A percentile compares a stretch with the other conserved stretches of the same genome.
These are phyloP conservation scores for Aspergillus bombycis DNA, from an alignment of 2,329 filamentous ascomycete genomes.

Conservation along the genomic window DNA sequence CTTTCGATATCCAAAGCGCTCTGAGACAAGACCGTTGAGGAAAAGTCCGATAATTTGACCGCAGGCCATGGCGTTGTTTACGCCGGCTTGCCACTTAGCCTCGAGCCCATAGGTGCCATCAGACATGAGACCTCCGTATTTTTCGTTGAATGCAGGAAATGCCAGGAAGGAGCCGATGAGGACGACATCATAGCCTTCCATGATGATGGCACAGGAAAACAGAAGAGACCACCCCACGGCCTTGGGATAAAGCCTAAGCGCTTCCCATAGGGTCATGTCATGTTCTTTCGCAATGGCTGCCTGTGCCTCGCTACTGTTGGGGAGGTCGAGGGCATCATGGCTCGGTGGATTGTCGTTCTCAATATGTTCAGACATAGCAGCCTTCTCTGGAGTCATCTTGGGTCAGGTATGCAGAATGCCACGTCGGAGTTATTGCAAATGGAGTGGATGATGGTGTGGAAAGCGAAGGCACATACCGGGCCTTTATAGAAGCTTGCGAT, in stretches of 20 bases:
- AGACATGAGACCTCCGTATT: constrained; percentile 16
- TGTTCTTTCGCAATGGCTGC: constrained; percentile 25
- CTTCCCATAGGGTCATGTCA: constrained; percentile 34
- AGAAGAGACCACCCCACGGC: constrained; percentile 41
- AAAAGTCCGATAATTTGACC: constrained; percentile 34
- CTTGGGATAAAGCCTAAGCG: constrained; percentile 29
- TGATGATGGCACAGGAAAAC: constrained; percentile 40
- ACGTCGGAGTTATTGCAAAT: background rate
- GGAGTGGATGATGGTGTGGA: background rate
- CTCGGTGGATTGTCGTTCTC: constrained; percentile 6
- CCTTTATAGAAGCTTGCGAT: background rate
- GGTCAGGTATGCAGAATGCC: background rate
- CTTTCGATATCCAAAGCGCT: constrained; percentile 23
- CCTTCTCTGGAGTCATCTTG: background rate
- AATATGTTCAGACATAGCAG: constrained; percentile 1
- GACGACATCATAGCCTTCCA: constrained; percentile 45
- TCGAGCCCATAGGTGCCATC: constrained; percentile 32
- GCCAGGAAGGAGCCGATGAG: constrained; percentile 43
- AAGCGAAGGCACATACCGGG: background rate
- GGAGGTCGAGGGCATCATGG: constrained; percentile 1
- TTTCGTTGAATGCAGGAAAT: constrained; percentile 16
- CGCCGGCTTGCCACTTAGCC: constrained; percentile 39
- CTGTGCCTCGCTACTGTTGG: constrained; percentile 5
- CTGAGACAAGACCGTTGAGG: constrained; percentile 23
- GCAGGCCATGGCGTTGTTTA: constrained; percentile 36